phyloP scores from a whole-genome alignment of 2,329 filamentous ascomycete species.

The Hypoxylon sp. region DNA sequence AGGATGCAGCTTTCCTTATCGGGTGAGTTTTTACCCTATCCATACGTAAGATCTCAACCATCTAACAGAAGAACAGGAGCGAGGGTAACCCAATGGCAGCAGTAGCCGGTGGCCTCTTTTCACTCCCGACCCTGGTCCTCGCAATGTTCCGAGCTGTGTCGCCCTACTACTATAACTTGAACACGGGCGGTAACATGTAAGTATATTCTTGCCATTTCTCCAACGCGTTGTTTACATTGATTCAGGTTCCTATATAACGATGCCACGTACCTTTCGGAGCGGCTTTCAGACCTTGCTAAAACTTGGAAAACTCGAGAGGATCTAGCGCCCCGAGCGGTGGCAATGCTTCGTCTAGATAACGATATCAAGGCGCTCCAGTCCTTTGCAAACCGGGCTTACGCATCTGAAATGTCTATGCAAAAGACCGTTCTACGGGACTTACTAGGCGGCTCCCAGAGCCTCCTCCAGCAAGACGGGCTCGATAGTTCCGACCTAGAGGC shows the following conservation, averaged over 20 bases:
- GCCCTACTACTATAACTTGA: constrained; percentile 78
- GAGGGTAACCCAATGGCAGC: constrained; percentile 73
- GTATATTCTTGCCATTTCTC: constrained; percentile 44
- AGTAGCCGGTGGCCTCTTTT: constrained; percentile 78
- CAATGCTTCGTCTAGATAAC: constrained; percentile 71
- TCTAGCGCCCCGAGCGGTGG: constrained; percentile 64
- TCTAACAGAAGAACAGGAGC: constrained; percentile 50
- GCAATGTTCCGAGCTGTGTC: constrained; percentile 86
- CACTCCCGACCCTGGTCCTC: constrained; percentile 78
- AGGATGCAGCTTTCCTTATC: constrained; percentile 73
- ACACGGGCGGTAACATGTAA: constrained; percentile 75
- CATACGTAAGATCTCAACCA: background rate
- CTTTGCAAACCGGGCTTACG: constrained; percentile 74
- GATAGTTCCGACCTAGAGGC: constrained; percentile 58
- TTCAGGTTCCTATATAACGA: constrained; percentile 78
- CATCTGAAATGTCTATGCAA: constrained; percentile 72
- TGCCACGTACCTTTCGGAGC: constrained; percentile 73
- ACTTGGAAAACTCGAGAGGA: constrained; percentile 69
- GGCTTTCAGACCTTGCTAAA: constrained; percentile 64
- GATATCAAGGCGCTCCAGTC: constrained; percentile 71
- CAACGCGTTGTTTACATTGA: constrained; percentile 33
- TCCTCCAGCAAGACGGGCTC: constrained; percentile 71
- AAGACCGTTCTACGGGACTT: constrained; percentile 74
- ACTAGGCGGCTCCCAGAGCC: constrained; percentile 71
- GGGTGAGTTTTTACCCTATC: constrained; percentile 56